These are phyloP conservation scores for Dryas drummondii DNA, from an alignment of 306 rosid genomes.

Conservation along the genomic window DNA sequence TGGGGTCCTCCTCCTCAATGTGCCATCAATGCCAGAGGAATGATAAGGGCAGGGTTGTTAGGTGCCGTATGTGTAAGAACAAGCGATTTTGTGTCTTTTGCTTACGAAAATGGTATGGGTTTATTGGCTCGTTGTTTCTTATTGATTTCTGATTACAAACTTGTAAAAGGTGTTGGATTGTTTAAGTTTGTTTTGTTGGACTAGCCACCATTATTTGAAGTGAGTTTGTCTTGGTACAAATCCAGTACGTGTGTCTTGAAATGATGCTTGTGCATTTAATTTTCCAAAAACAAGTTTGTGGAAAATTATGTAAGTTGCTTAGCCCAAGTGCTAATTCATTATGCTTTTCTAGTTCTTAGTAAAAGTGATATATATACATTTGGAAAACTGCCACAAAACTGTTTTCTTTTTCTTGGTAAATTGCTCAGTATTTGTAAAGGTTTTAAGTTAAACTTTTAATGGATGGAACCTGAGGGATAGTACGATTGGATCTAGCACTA, in stretches of 20 bases:
- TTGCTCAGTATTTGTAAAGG: background rate
- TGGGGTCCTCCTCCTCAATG: conserved; percentile 48
- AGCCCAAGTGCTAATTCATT: background rate
- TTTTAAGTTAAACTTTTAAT: background rate
- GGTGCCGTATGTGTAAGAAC: conserved; percentile 44
- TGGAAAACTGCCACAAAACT: background rate
- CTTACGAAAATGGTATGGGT: conserved; percentile 46
- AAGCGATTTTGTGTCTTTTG: conserved; percentile 69
- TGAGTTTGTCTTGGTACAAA: background rate
- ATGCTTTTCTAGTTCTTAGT: background rate
- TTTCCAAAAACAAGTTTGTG: background rate
- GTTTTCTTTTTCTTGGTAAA: background rate
- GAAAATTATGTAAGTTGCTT: background rate
- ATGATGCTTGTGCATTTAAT: background rate
- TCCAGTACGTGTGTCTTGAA: background rate
- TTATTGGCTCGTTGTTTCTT: conserved; percentile 4
- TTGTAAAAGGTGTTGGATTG: background rate
- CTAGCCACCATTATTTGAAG: background rate
- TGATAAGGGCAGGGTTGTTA: conserved; percentile 70
- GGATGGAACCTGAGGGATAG: background rate
- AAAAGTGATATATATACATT: background rate
- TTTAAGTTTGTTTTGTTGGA: background rate
- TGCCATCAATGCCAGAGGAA: conserved; percentile 95
- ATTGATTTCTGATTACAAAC: background rate
- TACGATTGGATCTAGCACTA: background rate